Evolutionary conservation across 495 filamentous ascomycete genomes (phyloP).

Genomic region (Talaromyces nanjingensis): DNA sequence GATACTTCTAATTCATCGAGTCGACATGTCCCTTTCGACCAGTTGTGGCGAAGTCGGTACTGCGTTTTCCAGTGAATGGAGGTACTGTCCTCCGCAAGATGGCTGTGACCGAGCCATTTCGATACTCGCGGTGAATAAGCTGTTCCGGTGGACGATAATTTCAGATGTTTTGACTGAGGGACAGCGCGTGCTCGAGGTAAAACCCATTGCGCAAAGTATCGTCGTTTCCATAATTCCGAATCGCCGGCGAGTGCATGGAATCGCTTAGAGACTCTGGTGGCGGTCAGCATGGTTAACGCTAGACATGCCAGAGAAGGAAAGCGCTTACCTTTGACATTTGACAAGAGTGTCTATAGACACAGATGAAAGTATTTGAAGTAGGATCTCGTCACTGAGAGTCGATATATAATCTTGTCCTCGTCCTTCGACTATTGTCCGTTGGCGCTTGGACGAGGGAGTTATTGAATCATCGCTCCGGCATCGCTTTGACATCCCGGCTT

Average conservation of each 20-base stretch:
- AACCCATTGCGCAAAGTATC: conserved; percentile 87
- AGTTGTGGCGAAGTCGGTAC: conserved; percentile 88
- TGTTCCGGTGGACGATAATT: conserved; percentile 29
- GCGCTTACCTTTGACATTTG: conserved; percentile 53
- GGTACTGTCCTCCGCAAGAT: conserved; percentile 42
- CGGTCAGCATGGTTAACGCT: not conserved
- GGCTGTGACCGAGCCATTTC: conserved; percentile 75
- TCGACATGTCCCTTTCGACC: conserved; percentile 75
- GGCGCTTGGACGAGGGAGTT: conserved; percentile 27
- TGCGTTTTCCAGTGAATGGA: conserved; percentile 79
- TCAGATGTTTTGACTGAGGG: conserved; percentile 53
- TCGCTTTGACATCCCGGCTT: conserved; percentile 39
- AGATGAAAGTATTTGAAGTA: conserved; percentile 76
- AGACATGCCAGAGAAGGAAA: not conserved
- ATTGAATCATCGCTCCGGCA: conserved; percentile 16
- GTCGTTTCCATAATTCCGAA: conserved; percentile 83
- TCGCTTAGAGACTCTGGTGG: conserved; percentile 61
- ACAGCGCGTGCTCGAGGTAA: conserved; percentile 73
- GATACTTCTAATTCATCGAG: conserved; percentile 70
- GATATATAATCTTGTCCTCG: conserved; percentile 49
- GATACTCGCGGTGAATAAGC: conserved; percentile 66
- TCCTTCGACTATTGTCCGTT: conserved; percentile 18
- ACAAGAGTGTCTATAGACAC: conserved; percentile 63
- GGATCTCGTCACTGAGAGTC: conserved; percentile 75
- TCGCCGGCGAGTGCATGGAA: conserved; percentile 72